Evolutionary conservation across 1,139 yeast species (phyloP), one percentile per base, ranked within the genome.

Genomic region (Scheffersomyces lignicola): DNA sequence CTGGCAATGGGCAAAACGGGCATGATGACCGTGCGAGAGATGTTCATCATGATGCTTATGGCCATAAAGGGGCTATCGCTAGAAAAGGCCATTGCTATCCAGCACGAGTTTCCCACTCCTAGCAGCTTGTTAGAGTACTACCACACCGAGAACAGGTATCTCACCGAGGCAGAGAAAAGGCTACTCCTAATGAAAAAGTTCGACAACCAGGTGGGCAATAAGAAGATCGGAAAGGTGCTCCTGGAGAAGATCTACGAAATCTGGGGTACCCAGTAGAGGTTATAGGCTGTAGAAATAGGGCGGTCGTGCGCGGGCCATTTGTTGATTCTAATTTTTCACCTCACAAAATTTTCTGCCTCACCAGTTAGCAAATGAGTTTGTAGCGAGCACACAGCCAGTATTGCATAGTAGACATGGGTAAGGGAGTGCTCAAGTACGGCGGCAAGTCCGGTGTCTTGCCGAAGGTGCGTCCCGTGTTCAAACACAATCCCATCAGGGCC

Each of bases 361-460:
- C n/a, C n/a, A n/a, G n/a, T n/a, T n/a, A n/a, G n/a, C n/a, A n/a
- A n/a, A n/a, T n/a, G n/a, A n/a, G n/a, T n/a, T n/a, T n/a, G n/a
- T n/a, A n/a, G n/a, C n/a, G n/a, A n/a, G n/a, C n/a, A n/a, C n/a
- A n/a, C n/a, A n/a, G n/a, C n/a, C n/a, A n/a, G n/a, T n/a, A n/a
- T n/a, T n/a, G n/a, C n/a, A n/a, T n/a, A n/a, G n/a, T 9, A 8
- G 16, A 24, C 23, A 73, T 74, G 80, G 75, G 78, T 39, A 77
- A 74, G 49, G 70, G 78, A 38, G 65, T 69, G 17, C 53, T 74
- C 31, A 75, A 69, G 47, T 69, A 62, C 49, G 80, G 80, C 22
- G 80, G 80, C n/a, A 84, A 84, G 62, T 83, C 94, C 36, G 96
- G 97, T 55, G 69, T 86, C 33, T 72, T 89, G 47, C 97, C 97